Percentiles rank a stretch among this genome's conserved stretches.
Evolutionary conservation across 75 land plant genomes (phyloP).

Genomic region (Adiantum capillusveneris): DNA sequence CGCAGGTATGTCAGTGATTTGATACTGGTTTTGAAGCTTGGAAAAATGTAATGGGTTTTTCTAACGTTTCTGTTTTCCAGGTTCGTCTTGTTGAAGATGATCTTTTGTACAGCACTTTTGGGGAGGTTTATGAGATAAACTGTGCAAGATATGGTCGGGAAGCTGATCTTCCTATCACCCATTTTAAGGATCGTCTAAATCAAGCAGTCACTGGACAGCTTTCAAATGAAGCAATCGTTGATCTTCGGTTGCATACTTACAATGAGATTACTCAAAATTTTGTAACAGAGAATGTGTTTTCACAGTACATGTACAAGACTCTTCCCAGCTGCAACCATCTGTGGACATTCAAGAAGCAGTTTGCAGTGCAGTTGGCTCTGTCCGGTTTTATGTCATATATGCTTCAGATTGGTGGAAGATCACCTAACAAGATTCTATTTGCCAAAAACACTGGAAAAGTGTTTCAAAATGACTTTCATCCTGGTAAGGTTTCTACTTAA

Average conservation of each 20-base stretch:
- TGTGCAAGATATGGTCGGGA: conserved; percentile 94
- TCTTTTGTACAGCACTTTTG: conserved; percentile 96
- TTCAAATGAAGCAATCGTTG: conserved; percentile 69
- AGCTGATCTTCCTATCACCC: conserved; percentile 88
- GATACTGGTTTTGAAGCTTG: too few relatives aligned
- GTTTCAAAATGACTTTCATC: conserved; percentile 96
- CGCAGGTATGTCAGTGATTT: conserved; percentile 56
- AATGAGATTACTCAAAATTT: conserved; percentile 67
- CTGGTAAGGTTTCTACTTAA: conserved; percentile 30
- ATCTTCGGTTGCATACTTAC: conserved; percentile 85
- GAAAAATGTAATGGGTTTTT: neutral
- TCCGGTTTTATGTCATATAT: conserved; percentile 98
- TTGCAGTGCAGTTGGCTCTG: conserved; percentile 91
- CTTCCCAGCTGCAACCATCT: conserved; percentile 89
- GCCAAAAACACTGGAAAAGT: conserved; percentile 99
- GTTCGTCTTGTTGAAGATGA: conserved; percentile 99
- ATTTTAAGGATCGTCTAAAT: conserved; percentile 92
- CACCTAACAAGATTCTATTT: conserved; percentile 95
- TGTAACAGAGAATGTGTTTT: conserved; percentile 87
- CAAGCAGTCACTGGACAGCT: conserved; percentile 90
- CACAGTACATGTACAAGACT: conserved; percentile 98
- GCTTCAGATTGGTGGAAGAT: conserved; percentile 97
- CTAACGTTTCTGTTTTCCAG: conserved; percentile 18
- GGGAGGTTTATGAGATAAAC: conserved; percentile 97
- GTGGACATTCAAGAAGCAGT: conserved; percentile 99